phyloP scores from a whole-genome alignment of 2,329 filamentous ascomycete genomes.

The Colletotrichum musicola region DNA sequence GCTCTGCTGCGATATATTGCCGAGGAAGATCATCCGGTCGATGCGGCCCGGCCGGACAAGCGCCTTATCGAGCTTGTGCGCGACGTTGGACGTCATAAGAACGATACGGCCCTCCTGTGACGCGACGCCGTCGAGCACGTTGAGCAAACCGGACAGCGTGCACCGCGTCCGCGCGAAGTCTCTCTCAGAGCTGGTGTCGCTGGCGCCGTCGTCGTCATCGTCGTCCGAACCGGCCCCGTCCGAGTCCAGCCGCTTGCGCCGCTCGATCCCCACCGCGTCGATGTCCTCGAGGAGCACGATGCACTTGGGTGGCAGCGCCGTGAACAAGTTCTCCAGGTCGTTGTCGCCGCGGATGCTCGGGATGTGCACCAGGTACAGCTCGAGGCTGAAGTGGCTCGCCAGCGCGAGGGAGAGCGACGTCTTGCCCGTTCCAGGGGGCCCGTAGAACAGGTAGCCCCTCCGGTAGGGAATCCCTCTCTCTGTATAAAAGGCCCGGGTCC shows the following conservation, averaged over 20 bases:
- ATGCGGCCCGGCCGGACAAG: conserved; percentile 76
- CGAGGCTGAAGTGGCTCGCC: conserved; percentile 77
- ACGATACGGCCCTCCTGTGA: conserved; percentile 76
- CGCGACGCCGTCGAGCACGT: conserved; percentile 76
- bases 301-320: conserved; percentile 41
- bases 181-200: conserved; percentile 13
- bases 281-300: conserved; percentile 46
- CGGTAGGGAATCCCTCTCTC: conserved; percentile 81
- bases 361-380: conserved; percentile 80
- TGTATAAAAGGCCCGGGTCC: conserved; percentile 73
- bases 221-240: conserved; percentile 42
- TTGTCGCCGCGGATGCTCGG: conserved; percentile 54
- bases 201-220: conserved; percentile 46
- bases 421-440: conserved; percentile 81
- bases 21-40: conserved; percentile 77
- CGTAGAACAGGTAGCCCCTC: conserved; percentile 78
- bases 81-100: conserved; percentile 79
- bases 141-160: conserved; percentile 74
- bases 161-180: conserved; percentile 30
- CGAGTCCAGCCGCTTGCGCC: conserved; percentile 37
- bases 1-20: conserved; percentile 59
- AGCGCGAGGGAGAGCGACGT: conserved; percentile 81
- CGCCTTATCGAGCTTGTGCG: conserved; percentile 71
- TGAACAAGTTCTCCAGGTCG: conserved; percentile 49
- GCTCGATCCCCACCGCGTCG: conserved; percentile 41